Evolutionary conservation across 139 green algal species (phyloP).

Genomic region (Yamagishiella unicocca): DNA sequence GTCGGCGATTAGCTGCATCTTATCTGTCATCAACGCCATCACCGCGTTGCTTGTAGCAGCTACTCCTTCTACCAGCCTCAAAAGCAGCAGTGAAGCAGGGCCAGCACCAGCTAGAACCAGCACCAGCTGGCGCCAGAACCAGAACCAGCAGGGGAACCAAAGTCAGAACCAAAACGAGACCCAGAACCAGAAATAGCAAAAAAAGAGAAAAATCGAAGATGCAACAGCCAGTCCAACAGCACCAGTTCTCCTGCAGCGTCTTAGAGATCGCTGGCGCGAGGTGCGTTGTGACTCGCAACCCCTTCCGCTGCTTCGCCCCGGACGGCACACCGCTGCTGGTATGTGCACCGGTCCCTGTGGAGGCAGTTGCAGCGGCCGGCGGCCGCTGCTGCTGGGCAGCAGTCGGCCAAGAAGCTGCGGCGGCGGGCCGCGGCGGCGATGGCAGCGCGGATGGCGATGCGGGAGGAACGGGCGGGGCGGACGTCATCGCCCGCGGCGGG

Average conservation of each 20-base stretch:
- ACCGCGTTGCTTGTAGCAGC: no score
- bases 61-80: no score
- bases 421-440: not conserved
- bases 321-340: slow-evolving; percentile 22
- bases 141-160: not conserved
- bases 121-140: not conserved
- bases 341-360: not conserved
- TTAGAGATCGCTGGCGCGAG: not conserved
- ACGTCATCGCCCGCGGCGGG: not conserved
- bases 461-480: not conserved
- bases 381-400: not conserved
- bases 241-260: not conserved
- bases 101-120: not conserved
- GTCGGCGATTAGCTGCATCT: no score
- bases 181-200: not conserved
- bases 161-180: not conserved
- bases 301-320: slow-evolving; percentile 6
- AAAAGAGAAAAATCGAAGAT: not conserved
- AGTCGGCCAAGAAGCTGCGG: not conserved
- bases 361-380: not conserved
- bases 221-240: not conserved
- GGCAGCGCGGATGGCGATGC: not conserved
- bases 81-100: no score
- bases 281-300: not conserved
- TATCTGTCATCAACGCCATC: no score